Evolutionary conservation across 23 red algal species (phyloP), one percentile per base, ranked within the genome.

Genomic region (Porphyridium purpureum): DNA sequence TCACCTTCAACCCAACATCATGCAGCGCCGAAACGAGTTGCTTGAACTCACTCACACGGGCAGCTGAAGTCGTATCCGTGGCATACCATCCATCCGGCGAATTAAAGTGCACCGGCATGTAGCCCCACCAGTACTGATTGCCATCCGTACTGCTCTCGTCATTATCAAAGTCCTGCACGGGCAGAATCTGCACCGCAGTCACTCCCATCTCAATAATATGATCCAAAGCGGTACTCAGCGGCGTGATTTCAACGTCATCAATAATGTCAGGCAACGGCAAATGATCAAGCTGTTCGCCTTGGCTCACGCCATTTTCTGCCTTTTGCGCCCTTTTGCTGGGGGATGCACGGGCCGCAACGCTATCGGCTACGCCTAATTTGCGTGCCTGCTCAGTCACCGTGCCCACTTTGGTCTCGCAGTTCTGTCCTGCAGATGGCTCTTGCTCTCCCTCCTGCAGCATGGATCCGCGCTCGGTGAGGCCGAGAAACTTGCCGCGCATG

Each of bases 41-140:
- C 34, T 94, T 94, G 50, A 94, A 67, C 44, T 94, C 88, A n/a
- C 21, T 47, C 8, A 94, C 87, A 20, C 76, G 60, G 1, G 72
- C 55, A 15, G 53, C 49, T 50, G 67, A 49, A n/a, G 35, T 34
- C 11, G 79, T 80, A 6, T 52, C 69, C 1, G 72, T 53, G 11
- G 83, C 83, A 55, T 94, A 94, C 77, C 73, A 80, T 8, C 77
- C 70, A 29, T 79, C 72, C 4, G 88, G 88, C 1, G 76, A 76
- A 36, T 76, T 76, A 47, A 94, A 94, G 50, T 80, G 71, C 23
- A 84, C 74, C 7, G 88, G 88, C 65, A 80, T 85, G 46, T 94
- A 94, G 24, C 88, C 88, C 88, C 88, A 94, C 31, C 54, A 38
- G 56, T 94, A 80, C n/a, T 69, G 20, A n/a, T n/a, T n/a, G 1